Evolutionary conservation across 805 yeast species (phyloP), one percentile per base, ranked within the genome.

Genomic region (Phaffomyces opuntiae): DNA sequence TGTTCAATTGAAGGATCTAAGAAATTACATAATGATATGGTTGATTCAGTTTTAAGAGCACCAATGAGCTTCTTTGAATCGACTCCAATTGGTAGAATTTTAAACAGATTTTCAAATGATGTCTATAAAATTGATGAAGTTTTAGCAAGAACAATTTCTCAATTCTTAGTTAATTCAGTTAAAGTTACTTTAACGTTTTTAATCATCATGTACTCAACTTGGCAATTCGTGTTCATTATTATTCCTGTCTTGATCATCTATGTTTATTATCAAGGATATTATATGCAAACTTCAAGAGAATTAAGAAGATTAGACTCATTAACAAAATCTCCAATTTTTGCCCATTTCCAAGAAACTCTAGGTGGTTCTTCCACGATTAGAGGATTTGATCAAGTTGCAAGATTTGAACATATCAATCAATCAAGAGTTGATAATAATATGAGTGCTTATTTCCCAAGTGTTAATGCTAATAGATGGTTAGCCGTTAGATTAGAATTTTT

Each of bases 31-130:
- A 75, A 81, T 49, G 65, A 67, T 16, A 88, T 90, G 96, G 80
- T 90, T 5, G 65, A 65, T 34, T 61, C 76, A 45, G 93, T 90
- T 13, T 65, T 91, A 49, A 75, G 90, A 53, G 93, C 96, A 0
- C 97, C 97, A 50, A 91, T 90, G 97, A 76, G 87, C 31, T 90
- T 91, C 63, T 90, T 90, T 60, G 98, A 90, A 65, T 88, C 96
- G 2, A 90, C 98, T 0, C 98, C 97, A 46, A 81, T 89, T 52
- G 98, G 98, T 34, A 77, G 98, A 68, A 78, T 90, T 47, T 70
- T 89, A 63, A 90, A 90, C 69, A 74, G 98, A 62, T 90, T 90
- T 63, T 87, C 96, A 4, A 89, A 80, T 62, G 98, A 90, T 71
- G 78, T 90, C 44, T 87, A 87, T 67, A 86, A 86, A 62, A 80